Base-by-base conservation (phyloP, 768 basidiomycete genomes). In the Antrodiella citrinella region DNA sequence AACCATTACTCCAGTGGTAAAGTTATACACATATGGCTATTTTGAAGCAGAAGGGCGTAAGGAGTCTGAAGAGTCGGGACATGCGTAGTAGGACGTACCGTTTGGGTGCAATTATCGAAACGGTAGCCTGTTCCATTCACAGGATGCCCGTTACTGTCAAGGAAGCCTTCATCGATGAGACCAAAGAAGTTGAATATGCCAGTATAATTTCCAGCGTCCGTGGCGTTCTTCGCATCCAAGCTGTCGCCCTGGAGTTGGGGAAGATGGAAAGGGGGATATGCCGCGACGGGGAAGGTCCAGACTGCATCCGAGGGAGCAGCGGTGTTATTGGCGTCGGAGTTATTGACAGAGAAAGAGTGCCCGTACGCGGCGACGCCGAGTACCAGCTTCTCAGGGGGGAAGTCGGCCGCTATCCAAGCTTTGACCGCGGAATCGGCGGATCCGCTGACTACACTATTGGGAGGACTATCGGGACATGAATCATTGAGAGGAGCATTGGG, bases 401-500 rank as follows among this genome's bases (percentile, higher is more conserved):
- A 84, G 10, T 86, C 86, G 35, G 92, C 92, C 0, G 55, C 53
- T 0, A 74, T 80, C 95, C 94, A 98, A 4, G 79, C 77, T 12
- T 71, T 63, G 41, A 97, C 77, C 2, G 87, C 84, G 3, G 85
- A 84, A 25, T 74, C 71, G 15, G 87, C 93, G 26, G 92, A 96
- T 3, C 92, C 91, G 43, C 71, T 69, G 50, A 80, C 82, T 43
- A n/a, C n/a, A n/a, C n/a, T n/a, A n/a, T n/a, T n/a, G n/a, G 7
- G 41, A n/a, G n/a, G n/a, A 4, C 65, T 67, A 0, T 72, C 57
- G 26, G 82, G 66, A 63, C 94, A 96, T 1, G 76, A 72, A 67
- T 96, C 84, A 50, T 82, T 70, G 44, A 96, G 72, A 9, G 94
- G 92, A 3, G 95, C 84, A 64, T 91, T 91, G n/a, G 95, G 81